These are phyloP conservation scores for Xanthoconium stramineum DNA, from an alignment of 768 basidiomycete species.

Conservation along the genomic window DNA sequence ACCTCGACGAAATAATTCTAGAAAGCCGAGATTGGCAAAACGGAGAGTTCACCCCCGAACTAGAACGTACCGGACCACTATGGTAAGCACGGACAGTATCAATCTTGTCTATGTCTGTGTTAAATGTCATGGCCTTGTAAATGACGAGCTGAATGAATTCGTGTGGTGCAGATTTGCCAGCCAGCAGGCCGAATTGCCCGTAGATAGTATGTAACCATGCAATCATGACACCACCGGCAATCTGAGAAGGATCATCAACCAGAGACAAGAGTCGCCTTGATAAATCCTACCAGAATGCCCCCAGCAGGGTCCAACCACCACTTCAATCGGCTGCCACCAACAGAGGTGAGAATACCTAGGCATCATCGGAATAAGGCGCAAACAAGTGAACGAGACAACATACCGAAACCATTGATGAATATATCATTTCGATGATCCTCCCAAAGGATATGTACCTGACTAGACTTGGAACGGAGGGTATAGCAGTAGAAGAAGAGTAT, in stretches of 20 bases:
- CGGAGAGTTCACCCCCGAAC: neutral
- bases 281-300: constrained; percentile 58
- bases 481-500: constrained; percentile 85
- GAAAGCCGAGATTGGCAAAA: neutral
- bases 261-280: neutral
- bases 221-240: constrained; percentile 72
- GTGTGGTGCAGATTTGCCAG: constrained; percentile 88
- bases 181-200: constrained; percentile 78
- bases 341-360: constrained; percentile 77
- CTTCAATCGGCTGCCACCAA: constrained; percentile 70
- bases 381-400: constrained; percentile 11
- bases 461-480: constrained; percentile 73
- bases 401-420: constrained; percentile 79
- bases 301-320: constrained; percentile 88
- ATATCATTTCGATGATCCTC: constrained; percentile 95
- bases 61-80: constrained; percentile 62
- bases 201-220: constrained; percentile 79
- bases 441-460: constrained; percentile 94
- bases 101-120: constrained; percentile 77
- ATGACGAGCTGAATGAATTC: constrained; percentile 89
- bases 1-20: constrained; percentile 93
- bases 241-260: constrained; percentile 40
- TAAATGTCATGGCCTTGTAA: constrained; percentile 89
- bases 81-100: constrained; percentile 95
- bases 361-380: neutral